Evolutionary conservation across 495 filamentous ascomycete species (phyloP), one percentile per base, ranked within the genome.

Genomic region (Amniculicola lignicola): DNA sequence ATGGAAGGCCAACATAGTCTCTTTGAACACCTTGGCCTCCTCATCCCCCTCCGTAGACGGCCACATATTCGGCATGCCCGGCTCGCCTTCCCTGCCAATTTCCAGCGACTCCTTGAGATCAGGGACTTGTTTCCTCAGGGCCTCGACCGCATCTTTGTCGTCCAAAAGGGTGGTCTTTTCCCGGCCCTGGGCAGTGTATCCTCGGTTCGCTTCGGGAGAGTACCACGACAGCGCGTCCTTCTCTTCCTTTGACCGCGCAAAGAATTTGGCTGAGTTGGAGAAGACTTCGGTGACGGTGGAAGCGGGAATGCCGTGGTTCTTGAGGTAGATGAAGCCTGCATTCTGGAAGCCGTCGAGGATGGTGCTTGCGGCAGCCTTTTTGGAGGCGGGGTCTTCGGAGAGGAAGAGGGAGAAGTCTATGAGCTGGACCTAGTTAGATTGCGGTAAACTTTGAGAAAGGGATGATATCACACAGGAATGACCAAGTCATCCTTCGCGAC

Each of bases 281-380:
- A 96, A 96, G 48, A 88, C 81, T 21, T 69, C 33, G 5, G 59
- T 25, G 5, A 72, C 49, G 15, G 49, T 76, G 14, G 77, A 71
- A 10, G 79, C 69, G 0, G 85, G 75, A 50, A 97, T 87, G 23
- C 80, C 74, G 63, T 89, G 85, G 65, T 90, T 82, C 45, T 82
- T 87, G 37, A 97, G 81, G 70, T 96, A 97, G 65, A 96, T 79
- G 71, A 96, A 97, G 27, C 92, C 92, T 3, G 89, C 88, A 7
- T 78, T 83, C 51, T 87, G 85, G 73, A 97, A 95, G 16, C 88
- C 91, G 19, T 80, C 62, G 21, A 90, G 81, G 54, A 96, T 82
- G 31, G 84, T 77, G 23, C 80, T 66, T 1, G 90, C 91, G 4
- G 87, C 83, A 39, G 78, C 64, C 48, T 77, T 74, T 56, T 85